Percentiles rank a stretch among this genome's conserved stretches.
These are phyloP conservation scores for Cryptococcus sp. DNA, from an alignment of 1,284 basidiomycete genomes.

Conservation along the genomic window DNA sequence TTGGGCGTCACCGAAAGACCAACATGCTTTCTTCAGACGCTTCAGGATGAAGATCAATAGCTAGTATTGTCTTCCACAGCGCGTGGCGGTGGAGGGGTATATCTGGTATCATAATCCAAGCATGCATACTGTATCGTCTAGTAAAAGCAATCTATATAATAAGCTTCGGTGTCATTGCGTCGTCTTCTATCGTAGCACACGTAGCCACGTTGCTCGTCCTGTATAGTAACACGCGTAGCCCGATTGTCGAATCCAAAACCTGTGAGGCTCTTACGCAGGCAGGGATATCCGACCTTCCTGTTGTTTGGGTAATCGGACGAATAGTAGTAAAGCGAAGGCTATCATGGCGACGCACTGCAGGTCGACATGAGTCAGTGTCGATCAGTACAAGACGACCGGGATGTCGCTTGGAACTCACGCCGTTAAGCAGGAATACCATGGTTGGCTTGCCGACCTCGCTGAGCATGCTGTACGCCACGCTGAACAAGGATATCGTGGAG, in stretches of 20 bases:
- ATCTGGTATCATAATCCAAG: no score
- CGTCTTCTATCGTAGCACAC: no score
- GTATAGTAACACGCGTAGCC: no score
- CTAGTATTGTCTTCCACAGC: neutral
- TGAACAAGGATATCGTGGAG: constrained; percentile 42
- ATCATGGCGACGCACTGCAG: constrained; percentile 37
- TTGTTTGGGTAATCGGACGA: constrained; percentile 37
- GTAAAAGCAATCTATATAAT: no score
- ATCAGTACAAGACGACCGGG: neutral
- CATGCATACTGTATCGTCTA: no score
- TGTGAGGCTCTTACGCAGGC: no score
- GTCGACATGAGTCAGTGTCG: neutral
- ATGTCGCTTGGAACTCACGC: constrained; percentile 24
- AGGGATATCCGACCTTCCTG: neutral
- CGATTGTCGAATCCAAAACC: no score
- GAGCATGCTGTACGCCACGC: constrained; percentile 36
- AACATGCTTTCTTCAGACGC: constrained; percentile 72
- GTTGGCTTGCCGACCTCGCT: constrained; percentile 35
- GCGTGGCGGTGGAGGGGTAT: no score
- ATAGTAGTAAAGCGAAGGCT: constrained; percentile 35
- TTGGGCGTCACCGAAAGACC: constrained; percentile 69
- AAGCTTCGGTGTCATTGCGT: no score
- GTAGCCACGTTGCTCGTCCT: no score
- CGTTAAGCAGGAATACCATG: constrained; percentile 43
- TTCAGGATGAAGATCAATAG: constrained; percentile 57